Conservation (phyloP, 2,329 filamentous ascomycete species). For the Paecilomyces dactylethromorphus region DNA sequence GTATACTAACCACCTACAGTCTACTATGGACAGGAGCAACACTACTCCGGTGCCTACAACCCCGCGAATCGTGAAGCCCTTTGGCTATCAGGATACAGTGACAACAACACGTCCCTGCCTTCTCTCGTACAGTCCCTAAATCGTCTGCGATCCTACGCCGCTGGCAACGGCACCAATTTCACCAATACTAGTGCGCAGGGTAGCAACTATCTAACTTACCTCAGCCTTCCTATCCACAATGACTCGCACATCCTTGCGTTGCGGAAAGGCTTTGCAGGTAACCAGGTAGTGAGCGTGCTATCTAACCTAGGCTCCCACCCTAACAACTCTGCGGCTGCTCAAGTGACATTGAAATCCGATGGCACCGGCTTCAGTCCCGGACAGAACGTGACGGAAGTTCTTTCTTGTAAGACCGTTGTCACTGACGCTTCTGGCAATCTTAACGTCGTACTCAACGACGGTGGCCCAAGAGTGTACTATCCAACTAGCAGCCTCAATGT, state of each 20-base stretch:
- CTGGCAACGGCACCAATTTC: slow-evolving; percentile 29
- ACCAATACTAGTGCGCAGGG: slow-evolving; percentile 40
- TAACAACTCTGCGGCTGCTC: not conserved
- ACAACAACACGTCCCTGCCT: slow-evolving; percentile 35
- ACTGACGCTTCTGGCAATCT: slow-evolving; percentile 2
- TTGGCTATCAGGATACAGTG: slow-evolving; percentile 43
- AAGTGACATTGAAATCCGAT: not conserved
- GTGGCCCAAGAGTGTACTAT: slow-evolving; percentile 2
- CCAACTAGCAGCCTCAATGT: not conserved
- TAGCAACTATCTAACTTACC: slow-evolving; percentile 18
- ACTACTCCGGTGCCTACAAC: slow-evolving; percentile 39
- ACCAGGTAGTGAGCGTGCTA: slow-evolving; percentile 4
- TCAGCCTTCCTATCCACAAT: not conserved
- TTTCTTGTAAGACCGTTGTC: slow-evolving; percentile 1
- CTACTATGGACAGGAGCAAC: slow-evolving; percentile 57
- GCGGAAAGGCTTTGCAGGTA: slow-evolving; percentile 4
- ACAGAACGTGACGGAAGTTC: slow-evolving; percentile 2
- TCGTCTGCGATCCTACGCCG: slow-evolving; percentile 36
- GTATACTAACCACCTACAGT: slow-evolving; percentile 40
- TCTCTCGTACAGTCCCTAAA: slow-evolving; percentile 37
- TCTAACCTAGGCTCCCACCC: slow-evolving; percentile 4
- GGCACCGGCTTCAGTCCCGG: not conserved
- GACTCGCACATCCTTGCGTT: not conserved
- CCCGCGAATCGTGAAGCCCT: slow-evolving; percentile 46
- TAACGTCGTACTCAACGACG: slow-evolving; percentile 1